Conservation (phyloP, 1,284 basidiomycete genomes). For the Rhodotorula sp. region DNA sequence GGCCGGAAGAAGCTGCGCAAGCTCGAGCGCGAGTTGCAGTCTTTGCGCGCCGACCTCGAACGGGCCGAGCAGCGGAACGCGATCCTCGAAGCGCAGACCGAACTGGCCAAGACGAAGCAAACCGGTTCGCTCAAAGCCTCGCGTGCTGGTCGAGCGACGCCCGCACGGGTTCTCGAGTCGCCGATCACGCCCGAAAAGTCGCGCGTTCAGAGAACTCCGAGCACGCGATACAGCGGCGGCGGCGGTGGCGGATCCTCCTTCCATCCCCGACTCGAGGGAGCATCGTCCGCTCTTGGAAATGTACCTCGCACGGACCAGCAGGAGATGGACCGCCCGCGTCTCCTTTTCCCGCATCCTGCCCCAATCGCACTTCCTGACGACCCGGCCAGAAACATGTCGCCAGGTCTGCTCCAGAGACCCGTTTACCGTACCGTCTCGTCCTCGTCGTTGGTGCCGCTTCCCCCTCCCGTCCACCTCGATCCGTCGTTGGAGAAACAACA, state of each 20-base stretch:
- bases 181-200: too few relatives aligned
- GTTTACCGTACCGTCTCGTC: conserved; percentile 12
- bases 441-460: conserved; percentile 20
- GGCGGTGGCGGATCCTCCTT: too few relatives aligned
- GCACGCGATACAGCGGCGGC: too few relatives aligned
- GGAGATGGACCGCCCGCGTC: too few relatives aligned
- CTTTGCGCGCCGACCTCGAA: conserved; percentile 69
- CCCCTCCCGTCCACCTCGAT: conserved; percentile 10
- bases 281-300: too few relatives aligned
- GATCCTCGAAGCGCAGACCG: conserved; percentile 61
- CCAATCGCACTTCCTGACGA: not conserved
- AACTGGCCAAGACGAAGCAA: not conserved
- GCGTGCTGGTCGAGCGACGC: not conserved
- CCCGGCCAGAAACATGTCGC: conserved; percentile 9
- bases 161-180: not conserved
- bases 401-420: not conserved
- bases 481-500: conserved; percentile 47
- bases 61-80: conserved; percentile 61
- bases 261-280: too few relatives aligned
- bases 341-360: too few relatives aligned
- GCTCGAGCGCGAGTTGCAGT: conserved; percentile 72
- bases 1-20: conserved; percentile 67
- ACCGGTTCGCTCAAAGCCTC: not conserved
- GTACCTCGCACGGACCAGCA: too few relatives aligned
- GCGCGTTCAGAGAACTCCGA: too few relatives aligned